A percentile compares a stretch with the other conserved stretches of the same genome.
These are phyloP conservation scores for Hyphopichia khmerensis DNA, from an alignment of 1,139 yeast species.

Conservation along the genomic window DNA sequence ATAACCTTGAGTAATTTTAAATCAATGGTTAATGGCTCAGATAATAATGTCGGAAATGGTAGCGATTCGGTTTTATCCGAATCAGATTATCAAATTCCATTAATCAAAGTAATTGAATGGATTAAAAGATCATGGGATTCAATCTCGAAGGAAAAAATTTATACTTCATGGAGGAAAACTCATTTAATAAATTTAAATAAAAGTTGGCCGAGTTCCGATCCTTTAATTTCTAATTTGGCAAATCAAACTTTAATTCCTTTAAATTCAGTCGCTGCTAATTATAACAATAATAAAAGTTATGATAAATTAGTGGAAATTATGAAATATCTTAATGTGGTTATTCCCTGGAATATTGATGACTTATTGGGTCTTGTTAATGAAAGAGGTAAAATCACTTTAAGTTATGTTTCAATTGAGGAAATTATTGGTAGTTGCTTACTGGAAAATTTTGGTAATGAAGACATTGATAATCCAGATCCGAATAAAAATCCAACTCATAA, in stretches of 20 bases:
- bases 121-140: constrained; percentile 57
- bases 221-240: constrained; percentile 9
- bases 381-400: constrained; percentile 51
- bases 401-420: constrained; percentile 62
- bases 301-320: constrained; percentile 42
- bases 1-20: neutral
- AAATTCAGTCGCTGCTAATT: constrained; percentile 7
- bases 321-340: constrained; percentile 43
- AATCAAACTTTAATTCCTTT: constrained; percentile 9
- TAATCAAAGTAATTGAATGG: constrained; percentile 58
- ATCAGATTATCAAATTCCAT: constrained; percentile 43
- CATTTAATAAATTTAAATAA: constrained; percentile 21
- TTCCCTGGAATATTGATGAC: constrained; percentile 61
- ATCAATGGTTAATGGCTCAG: neutral
- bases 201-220: constrained; percentile 24
- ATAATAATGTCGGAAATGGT: too few species aligned
- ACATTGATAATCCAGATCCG: constrained; percentile 1
- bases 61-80: constrained; percentile 25
- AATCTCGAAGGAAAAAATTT: constrained; percentile 45
- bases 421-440: constrained; percentile 61
- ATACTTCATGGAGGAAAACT: constrained; percentile 52
- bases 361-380: constrained; percentile 58
- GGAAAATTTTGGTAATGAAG: constrained; percentile 20
- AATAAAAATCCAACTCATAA: neutral
- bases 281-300: constrained; percentile 27